Evolutionary conservation across 495 filamentous ascomycete genomes (phyloP).

Genomic region (Choiromyces venosus): DNA sequence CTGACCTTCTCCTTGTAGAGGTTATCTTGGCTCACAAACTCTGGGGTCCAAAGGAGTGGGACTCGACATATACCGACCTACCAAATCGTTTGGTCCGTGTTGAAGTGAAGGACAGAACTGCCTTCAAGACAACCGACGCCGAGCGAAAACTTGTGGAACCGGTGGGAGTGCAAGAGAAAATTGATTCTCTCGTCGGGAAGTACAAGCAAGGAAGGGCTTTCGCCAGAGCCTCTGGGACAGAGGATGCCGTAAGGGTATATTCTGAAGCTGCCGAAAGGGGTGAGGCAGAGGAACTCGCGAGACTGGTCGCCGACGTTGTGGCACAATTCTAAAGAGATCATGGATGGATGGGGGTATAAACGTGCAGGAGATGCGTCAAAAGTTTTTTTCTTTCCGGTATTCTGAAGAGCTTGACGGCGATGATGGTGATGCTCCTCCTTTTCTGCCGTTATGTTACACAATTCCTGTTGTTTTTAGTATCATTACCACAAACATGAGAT

Average conservation of each 20-base stretch:
- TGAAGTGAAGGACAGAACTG: constrained; percentile 76
- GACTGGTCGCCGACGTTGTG: constrained; percentile 71
- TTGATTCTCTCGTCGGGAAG: constrained; percentile 80
- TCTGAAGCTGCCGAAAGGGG: constrained; percentile 85
- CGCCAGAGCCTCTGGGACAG: constrained; percentile 86
- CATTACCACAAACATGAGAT: neutral
- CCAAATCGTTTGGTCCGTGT: constrained; percentile 92
- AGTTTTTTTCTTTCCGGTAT: neutral
- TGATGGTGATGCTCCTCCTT: neutral
- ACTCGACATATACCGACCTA: constrained; percentile 86
- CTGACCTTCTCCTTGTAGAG: constrained; percentile 93
- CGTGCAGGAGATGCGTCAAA: neutral
- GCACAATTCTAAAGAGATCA: constrained; percentile 28
- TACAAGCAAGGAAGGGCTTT: constrained; percentile 87
- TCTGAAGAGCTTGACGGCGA: neutral
- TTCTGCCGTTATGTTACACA: neutral
- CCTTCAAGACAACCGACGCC: constrained; percentile 84
- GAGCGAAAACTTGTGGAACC: constrained; percentile 82
- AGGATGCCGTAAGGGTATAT: constrained; percentile 94
- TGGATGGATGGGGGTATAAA: neutral
- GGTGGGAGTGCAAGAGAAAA: constrained; percentile 68
- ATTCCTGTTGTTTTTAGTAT: neutral
- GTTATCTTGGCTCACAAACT: constrained; percentile 90
- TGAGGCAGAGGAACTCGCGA: constrained; percentile 80
- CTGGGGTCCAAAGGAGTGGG: constrained; percentile 88